Base-by-base conservation (phyloP, 2,329 filamentous ascomycete species). In the Calonectria leucothoes region DNA sequence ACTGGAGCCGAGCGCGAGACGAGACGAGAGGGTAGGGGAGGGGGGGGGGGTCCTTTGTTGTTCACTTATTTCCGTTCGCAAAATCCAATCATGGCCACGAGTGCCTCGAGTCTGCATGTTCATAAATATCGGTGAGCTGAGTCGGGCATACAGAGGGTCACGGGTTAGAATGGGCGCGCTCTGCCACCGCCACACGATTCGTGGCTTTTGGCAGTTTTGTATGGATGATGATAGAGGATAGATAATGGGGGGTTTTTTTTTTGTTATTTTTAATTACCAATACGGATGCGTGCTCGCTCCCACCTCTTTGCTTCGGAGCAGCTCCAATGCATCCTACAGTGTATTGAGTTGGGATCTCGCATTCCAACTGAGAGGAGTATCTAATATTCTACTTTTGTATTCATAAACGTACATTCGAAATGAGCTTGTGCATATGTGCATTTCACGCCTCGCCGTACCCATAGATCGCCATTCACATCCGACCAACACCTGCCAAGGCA, bases 291-390 rank as follows among this genome's bases (percentile, higher is more conserved):
- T 20, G 12, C n/a, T 48, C 11, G 15, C 61, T 57, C 29, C 29
- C 20, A 14, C 27, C 23, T 29, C 12, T 57, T 37, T 57, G 23
- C 27, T 37, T 17, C n/a, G 23, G 65, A 7, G 27, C 31, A 49
- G 29, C 12, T 25, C 11, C 29, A 64, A 64, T 48, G 6, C 29
- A 42, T 64, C 23, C 51, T 31, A 29, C n/a, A 37, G 39, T 27
- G 10, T 48, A 37, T 61, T 39, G 42, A 57, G 33, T 59, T 52
- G 64, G 35, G 55, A 45, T 55, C 14, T 45, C 23, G 25, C n/a
- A 57, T 65, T 17, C 70, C 57, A 57, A 69, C 37, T 68, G 65
- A 72, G 70, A 55, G 70, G 65, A 68, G 65, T 64, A 69, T 72
- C 70, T 63, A 68, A 57, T 45, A 65, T 31, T 64, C 27, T 31